Conservation (phyloP, 306 rosid genomes). For the Gastrolobium bilobum region DNA sequence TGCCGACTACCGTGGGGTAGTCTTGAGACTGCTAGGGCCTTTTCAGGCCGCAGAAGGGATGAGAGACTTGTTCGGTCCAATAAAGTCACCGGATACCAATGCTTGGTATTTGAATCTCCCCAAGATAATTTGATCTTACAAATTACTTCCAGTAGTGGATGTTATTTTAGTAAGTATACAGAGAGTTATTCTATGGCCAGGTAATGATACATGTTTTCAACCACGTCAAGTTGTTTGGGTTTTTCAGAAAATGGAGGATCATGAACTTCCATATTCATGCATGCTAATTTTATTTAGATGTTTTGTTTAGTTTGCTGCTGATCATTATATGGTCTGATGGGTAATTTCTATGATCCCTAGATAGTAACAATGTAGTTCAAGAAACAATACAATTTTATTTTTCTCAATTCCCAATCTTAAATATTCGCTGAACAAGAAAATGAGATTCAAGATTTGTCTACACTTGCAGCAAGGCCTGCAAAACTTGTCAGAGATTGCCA, state of each 20-base stretch:
- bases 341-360: slow-evolving; percentile 9
- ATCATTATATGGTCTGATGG: slow-evolving; percentile 15
- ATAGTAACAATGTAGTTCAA: slow-evolving; percentile 10
- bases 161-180: background rate
- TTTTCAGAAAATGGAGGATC: slow-evolving; percentile 11
- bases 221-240: background rate
- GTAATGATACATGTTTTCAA: background rate
- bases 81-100: background rate
- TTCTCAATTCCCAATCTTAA: slow-evolving; percentile 1
- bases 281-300: slow-evolving; percentile 6
- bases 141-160: slow-evolving; percentile 29
- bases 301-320: background rate
- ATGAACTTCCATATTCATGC: slow-evolving; percentile 32
- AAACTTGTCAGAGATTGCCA: slow-evolving; percentile 53
- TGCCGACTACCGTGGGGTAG: too few species aligned
- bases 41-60: too few species aligned
- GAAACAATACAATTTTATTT: background rate
- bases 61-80: background rate
- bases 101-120: background rate
- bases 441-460: slow-evolving; percentile 1
- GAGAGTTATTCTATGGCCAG: background rate
- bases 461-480: slow-evolving; percentile 55
- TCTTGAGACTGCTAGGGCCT: too few species aligned
- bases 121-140: background rate
- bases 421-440: slow-evolving; percentile 16